Conservation (phyloP, 345 rosid genomes). For the Moringa oleifera region DNA sequence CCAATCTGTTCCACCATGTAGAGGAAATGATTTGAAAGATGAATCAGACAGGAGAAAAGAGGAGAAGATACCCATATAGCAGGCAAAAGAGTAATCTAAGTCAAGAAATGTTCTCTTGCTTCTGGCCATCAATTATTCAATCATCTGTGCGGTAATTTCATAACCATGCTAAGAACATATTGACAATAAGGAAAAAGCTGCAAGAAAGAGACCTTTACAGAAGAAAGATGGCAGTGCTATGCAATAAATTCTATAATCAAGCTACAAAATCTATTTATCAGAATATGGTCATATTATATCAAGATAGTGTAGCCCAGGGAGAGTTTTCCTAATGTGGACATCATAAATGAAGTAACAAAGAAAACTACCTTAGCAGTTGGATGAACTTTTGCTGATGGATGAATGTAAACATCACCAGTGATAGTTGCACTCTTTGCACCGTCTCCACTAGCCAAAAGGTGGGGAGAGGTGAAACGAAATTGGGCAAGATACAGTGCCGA, state of each 20-base stretch:
- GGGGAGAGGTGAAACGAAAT: conserved; percentile 64
- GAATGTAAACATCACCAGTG: conserved; percentile 79
- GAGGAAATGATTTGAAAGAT: conserved; percentile 1
- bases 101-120: no score
- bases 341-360: background rate
- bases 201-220: background rate
- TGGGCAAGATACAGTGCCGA: conserved; percentile 79
- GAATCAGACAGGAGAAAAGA: background rate
- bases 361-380: conserved; percentile 81
- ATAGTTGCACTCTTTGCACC: conserved; percentile 64
- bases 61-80: background rate
- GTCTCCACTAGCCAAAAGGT: conserved; percentile 76
- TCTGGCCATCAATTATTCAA: background rate
- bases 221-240: background rate
- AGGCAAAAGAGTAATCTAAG: background rate
- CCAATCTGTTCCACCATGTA: conserved; percentile 63
- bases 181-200: background rate
- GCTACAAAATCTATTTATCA: background rate
- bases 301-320: background rate
- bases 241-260: background rate
- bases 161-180: no score
- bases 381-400: conserved; percentile 96
- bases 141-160: background rate
- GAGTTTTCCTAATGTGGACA: background rate
- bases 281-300: no score